These are phyloP conservation scores for Sporormia fimetaria DNA, from an alignment of 495 filamentous ascomycete species.

Conservation along the genomic window DNA sequence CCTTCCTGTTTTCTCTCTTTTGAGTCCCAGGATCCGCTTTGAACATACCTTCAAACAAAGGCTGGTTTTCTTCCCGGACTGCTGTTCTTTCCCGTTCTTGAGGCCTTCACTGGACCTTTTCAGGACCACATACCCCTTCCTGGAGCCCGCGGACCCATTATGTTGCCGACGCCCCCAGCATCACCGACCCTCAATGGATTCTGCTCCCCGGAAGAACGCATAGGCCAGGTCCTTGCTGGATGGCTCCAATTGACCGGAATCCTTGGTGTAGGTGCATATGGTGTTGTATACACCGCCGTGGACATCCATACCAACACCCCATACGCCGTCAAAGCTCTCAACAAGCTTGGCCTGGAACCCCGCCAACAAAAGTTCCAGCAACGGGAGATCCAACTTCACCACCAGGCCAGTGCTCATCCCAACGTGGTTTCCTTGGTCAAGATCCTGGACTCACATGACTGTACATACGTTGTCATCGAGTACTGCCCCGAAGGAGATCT, in stretches of 20 bases:
- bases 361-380: conserved; percentile 84
- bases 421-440: conserved; percentile 91
- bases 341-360: conserved; percentile 79
- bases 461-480: conserved; percentile 93
- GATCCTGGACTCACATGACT: conserved; percentile 87
- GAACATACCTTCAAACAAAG: conserved; percentile 4
- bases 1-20: conserved; percentile 20
- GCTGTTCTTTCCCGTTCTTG: conserved; percentile 20
- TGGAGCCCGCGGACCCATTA: conserved; percentile 21
- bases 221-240: conserved; percentile 74
- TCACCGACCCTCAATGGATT: conserved; percentile 44
- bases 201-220: conserved; percentile 65
- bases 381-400: conserved; percentile 84
- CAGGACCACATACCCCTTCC: conserved; percentile 11
- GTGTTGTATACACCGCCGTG: conserved; percentile 87
- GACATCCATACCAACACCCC: conserved; percentile 70
- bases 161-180: conserved; percentile 52
- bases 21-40: conserved; percentile 7
- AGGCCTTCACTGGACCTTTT: conserved; percentile 30
- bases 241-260: conserved; percentile 74
- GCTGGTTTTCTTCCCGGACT: conserved; percentile 4
- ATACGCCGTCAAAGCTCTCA: conserved; percentile 95
- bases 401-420: conserved; percentile 73
- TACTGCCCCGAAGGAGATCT: conserved; percentile 96
- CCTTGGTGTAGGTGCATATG: conserved; percentile 89